These are phyloP conservation scores for Dioscorea cayenensis DNA, from an alignment of 116 monocot genomes.

Conservation along the genomic window DNA sequence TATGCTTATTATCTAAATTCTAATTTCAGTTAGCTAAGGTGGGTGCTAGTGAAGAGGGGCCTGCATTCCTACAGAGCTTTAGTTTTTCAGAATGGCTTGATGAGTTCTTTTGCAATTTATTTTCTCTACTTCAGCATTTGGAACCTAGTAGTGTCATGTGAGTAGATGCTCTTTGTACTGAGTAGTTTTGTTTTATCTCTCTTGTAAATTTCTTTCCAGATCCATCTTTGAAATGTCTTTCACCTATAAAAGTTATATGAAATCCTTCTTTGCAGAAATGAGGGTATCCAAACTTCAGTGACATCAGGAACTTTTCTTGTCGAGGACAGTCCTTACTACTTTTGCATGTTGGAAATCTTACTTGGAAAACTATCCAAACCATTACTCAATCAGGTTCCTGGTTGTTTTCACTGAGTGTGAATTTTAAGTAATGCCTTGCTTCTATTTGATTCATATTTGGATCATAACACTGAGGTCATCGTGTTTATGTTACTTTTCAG, in stretches of 20 bases:
- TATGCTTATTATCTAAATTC: conserved; percentile 15
- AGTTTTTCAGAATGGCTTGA: conserved; percentile 96
- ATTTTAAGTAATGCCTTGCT: background rate
- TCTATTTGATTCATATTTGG: background rate
- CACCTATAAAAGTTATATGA: background rate
- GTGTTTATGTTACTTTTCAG: conserved; percentile 24
- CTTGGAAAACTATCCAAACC: conserved; percentile 81
- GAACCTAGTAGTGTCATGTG: conserved; percentile 72
- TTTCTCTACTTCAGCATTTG: conserved; percentile 88
- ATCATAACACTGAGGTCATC: background rate
- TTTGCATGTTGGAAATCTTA: conserved; percentile 83
- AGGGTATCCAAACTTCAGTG: conserved; percentile 50
- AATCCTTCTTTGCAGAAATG: conserved; percentile 43
- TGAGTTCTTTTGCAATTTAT: conserved; percentile 89
- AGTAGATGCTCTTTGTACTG: conserved; percentile 10
- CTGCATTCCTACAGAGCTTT: conserved; percentile 45
- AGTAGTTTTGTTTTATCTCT: conserved; percentile 4
- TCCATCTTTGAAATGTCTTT: background rate
- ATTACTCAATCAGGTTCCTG: conserved; percentile 67
- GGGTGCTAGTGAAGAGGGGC: conserved; percentile 38
- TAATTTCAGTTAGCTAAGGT: conserved; percentile 47
- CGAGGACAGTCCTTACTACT: conserved; percentile 78
- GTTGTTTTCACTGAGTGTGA: background rate
- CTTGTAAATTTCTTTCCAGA: background rate
- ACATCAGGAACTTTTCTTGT: conserved; percentile 91